Conservation (phyloP, 495 filamentous ascomycete genomes). For the Beverwykella pulmonaria region DNA sequence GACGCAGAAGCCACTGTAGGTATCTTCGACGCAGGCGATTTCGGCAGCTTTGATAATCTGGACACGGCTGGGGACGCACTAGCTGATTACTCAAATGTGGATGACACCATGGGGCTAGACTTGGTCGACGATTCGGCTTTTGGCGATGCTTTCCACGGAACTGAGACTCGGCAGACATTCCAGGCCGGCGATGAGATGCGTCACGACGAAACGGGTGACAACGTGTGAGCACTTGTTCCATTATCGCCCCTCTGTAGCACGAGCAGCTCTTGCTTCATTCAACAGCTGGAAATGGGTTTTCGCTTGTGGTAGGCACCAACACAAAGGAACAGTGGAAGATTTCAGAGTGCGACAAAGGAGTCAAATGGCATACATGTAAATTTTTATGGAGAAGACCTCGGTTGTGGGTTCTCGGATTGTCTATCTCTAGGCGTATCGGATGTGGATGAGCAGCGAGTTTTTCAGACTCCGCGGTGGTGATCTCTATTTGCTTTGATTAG, state of each 20-base stretch:
- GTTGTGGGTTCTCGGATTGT: not conserved
- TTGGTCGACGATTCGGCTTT: constrained; percentile 61
- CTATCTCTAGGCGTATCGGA: not conserved
- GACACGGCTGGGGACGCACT: constrained; percentile 65
- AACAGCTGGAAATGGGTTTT: not conserved
- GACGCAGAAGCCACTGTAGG: constrained; percentile 41
- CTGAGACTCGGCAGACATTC: constrained; percentile 42
- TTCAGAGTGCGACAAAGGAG: no score
- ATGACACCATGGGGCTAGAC: constrained; percentile 55
- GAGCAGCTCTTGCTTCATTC: not conserved
- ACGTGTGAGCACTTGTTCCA: not conserved
- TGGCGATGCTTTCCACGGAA: constrained; percentile 64
- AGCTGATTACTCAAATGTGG: constrained; percentile 53
- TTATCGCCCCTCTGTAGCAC: not conserved
- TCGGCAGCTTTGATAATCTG: constrained; percentile 59
- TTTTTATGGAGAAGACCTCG: not conserved
- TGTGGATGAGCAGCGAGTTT: no score
- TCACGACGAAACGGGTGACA: constrained; percentile 44
- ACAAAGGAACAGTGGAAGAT: no score
- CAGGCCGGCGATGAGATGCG: not conserved
- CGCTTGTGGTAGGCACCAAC: no score
- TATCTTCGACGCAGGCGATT: constrained; percentile 46
- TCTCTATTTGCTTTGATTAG: not conserved
- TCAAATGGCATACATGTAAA: no score
- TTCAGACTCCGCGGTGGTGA: not conserved